Evolutionary conservation across 345 rosid genomes (phyloP).

Genomic region (Dimocarpus longan): DNA sequence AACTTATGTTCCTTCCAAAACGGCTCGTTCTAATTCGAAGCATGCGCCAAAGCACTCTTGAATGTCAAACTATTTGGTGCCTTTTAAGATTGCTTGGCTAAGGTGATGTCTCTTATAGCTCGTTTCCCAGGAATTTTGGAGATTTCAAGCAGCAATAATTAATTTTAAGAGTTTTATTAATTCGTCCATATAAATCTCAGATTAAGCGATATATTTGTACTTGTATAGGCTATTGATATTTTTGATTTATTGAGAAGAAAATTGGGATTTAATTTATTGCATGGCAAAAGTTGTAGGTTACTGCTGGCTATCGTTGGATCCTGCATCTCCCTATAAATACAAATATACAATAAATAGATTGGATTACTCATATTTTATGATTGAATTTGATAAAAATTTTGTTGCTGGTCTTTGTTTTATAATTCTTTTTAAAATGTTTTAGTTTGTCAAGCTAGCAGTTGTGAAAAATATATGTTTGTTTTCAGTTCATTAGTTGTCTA

Average conservation of each 20-base stretch:
- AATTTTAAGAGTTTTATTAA: constrained; percentile 3
- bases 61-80: constrained; percentile 13
- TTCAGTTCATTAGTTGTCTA: too few species aligned
- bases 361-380: not conserved
- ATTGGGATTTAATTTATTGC: constrained; percentile 5
- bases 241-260: constrained; percentile 15
- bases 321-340: constrained; percentile 1
- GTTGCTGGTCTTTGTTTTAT: not conserved
- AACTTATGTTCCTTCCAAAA: constrained; percentile 27
- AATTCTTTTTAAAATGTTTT: not conserved
- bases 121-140: constrained; percentile 22
- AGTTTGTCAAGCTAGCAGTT: not conserved
- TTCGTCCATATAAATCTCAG: constrained; percentile 7
- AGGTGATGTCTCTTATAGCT: not conserved
- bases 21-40: constrained; percentile 16
- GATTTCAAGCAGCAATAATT: constrained; percentile 11
- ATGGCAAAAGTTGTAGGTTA: not conserved
- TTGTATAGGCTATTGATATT: constrained; percentile 14
- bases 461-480: not conserved
- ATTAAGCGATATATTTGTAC: constrained; percentile 14
- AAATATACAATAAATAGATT: not conserved
- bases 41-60: constrained; percentile 10
- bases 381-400: not conserved
- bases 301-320: constrained; percentile 18
- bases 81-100: constrained; percentile 29